phyloP scores from a whole-genome alignment of 768 basidiomycete species.

The Rhodotorula paludigena region DNA sequence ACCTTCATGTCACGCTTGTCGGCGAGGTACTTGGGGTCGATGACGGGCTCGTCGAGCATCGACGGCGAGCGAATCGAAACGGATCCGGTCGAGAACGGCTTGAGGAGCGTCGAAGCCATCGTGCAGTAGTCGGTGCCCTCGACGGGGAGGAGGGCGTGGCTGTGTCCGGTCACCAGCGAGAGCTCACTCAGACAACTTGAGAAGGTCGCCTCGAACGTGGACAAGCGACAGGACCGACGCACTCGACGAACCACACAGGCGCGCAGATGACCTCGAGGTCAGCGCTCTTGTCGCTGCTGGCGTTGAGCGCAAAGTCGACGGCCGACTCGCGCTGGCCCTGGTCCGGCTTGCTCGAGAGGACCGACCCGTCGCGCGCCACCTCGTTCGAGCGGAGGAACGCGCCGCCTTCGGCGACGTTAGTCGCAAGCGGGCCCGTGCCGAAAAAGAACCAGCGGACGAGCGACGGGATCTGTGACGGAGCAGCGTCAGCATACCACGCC shows the following conservation, averaged over 20 bases:
- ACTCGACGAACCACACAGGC: constrained; percentile 14
- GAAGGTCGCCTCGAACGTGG: neutral
- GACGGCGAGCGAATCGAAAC: constrained; percentile 22
- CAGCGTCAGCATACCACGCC: neutral
- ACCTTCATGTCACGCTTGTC: constrained; percentile 33
- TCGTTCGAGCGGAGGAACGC: constrained; percentile 36
- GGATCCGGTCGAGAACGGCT: constrained; percentile 21
- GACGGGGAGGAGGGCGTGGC: constrained; percentile 14
- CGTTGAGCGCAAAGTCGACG: constrained; percentile 11
- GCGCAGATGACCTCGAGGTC: constrained; percentile 36
- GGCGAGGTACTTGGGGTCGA: constrained; percentile 31
- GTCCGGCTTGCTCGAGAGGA: too few relatives aligned
- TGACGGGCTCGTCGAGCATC: constrained; percentile 31
- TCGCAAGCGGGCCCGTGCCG: constrained; percentile 23
- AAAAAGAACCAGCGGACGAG: constrained; percentile 27
- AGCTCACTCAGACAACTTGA: too few relatives aligned
- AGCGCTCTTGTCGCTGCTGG: constrained; percentile 21
- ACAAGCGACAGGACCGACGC: neutral
- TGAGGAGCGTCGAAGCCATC: constrained; percentile 10
- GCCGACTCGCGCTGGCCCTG: neutral
- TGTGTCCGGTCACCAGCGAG: neutral
- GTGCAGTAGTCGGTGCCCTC: constrained; percentile 23
- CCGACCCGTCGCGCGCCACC: constrained; percentile 17
- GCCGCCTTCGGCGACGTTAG: constrained; percentile 33
- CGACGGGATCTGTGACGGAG: constrained; percentile 4